phyloP scores from a whole-genome alignment of 495 filamentous ascomycete species.

The Penicillium canescens region DNA sequence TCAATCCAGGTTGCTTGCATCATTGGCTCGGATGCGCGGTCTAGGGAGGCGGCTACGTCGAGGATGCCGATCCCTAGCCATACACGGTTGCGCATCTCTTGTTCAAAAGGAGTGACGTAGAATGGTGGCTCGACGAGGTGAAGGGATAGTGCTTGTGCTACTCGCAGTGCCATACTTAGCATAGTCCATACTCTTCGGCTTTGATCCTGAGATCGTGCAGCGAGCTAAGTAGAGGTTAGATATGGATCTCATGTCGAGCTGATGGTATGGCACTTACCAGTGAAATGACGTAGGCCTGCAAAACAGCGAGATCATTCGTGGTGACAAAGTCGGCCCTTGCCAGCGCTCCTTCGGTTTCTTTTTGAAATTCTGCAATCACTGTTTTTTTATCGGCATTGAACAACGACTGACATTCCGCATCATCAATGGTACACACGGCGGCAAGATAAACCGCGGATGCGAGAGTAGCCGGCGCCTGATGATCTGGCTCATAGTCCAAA shows the following conservation, averaged over 20 bases:
- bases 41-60: slow-evolving; percentile 34
- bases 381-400: slow-evolving; percentile 42
- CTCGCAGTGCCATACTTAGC: slow-evolving; percentile 65
- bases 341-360: slow-evolving; percentile 48
- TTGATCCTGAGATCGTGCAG: slow-evolving; percentile 41
- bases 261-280: slow-evolving; percentile 31
- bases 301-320: slow-evolving; percentile 54
- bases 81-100: slow-evolving; percentile 36
- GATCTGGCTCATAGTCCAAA: slow-evolving; percentile 31
- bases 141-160: slow-evolving; percentile 66
- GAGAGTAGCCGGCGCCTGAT: slow-evolving; percentile 41
- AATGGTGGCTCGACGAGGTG: slow-evolving; percentile 47
- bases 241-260: neutral
- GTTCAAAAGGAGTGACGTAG: slow-evolving; percentile 30
- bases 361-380: slow-evolving; percentile 47
- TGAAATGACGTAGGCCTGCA: slow-evolving; percentile 59
- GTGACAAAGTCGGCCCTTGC: slow-evolving; percentile 52
- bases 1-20: slow-evolving; percentile 35
- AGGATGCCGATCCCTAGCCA: slow-evolving; percentile 39
- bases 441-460: slow-evolving; percentile 54
- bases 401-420: slow-evolving; percentile 37
- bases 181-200: slow-evolving; percentile 55
- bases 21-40: slow-evolving; percentile 42
- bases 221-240: slow-evolving; percentile 35
- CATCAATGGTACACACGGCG: slow-evolving; percentile 44